phyloP scores from a whole-genome alignment of 192 early-diverging fungal genomes.

The Podila epigama region DNA sequence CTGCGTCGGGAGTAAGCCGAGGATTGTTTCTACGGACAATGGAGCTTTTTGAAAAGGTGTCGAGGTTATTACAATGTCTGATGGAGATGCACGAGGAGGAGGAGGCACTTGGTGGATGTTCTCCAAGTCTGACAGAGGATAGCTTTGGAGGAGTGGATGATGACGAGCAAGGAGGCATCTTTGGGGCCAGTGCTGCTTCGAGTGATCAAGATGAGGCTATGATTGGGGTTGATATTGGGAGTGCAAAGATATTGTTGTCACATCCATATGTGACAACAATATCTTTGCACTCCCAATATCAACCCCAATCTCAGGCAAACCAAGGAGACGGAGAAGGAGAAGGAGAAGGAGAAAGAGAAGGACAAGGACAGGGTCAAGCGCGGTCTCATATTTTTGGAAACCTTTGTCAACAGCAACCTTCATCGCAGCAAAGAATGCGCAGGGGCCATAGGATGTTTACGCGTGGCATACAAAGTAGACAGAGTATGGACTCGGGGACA shows the following conservation, averaged over 20 bases:
- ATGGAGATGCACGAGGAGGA: constrained; percentile 44
- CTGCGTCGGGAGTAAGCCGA: constrained; percentile 2
- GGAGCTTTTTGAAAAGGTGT: constrained; percentile 37
- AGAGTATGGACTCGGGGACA: constrained; percentile 1
- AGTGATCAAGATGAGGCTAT: constrained; percentile 45
- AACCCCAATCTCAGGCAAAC: constrained; percentile 26
- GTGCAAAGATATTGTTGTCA: neutral
- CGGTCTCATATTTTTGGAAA: neutral
- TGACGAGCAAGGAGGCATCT: neutral
- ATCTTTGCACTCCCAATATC: neutral
- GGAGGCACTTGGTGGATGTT: constrained; percentile 11
- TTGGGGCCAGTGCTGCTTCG: constrained; percentile 18
- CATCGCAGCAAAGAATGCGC: neutral
- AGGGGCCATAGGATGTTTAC: no score
- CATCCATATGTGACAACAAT: constrained; percentile 6
- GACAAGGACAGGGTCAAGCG: neutral
- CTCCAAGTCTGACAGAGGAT: neutral
- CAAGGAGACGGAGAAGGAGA: no score
- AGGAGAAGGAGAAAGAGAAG: no score
- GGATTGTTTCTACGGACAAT: constrained; percentile 31
- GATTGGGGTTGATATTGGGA: constrained; percentile 10
- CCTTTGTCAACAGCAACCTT: neutral
- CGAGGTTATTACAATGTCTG: constrained; percentile 26
- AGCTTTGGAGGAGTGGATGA: constrained; percentile 2
- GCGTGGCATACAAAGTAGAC: no score